These are phyloP conservation scores for Durio zibethinus DNA, from an alignment of 345 rosid species.

Conservation along the genomic window DNA sequence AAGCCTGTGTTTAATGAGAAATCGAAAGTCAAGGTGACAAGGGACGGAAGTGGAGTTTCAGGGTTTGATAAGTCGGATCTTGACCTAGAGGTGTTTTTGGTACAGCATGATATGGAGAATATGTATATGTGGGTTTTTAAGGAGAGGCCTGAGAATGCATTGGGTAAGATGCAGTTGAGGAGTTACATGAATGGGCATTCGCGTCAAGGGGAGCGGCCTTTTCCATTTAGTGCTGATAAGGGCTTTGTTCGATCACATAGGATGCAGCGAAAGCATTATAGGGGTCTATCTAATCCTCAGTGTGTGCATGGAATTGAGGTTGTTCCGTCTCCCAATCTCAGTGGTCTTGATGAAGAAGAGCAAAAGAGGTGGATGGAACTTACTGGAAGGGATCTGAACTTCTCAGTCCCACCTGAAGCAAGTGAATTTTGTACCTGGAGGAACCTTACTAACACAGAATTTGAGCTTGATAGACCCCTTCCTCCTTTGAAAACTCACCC, in stretches of 20 bases:
- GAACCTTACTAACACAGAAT: conserved; percentile 78
- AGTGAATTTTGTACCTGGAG: conserved; percentile 95
- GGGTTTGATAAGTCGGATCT: conserved; percentile 14
- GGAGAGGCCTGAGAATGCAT: conserved; percentile 11
- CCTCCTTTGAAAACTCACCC: conserved; percentile 48
- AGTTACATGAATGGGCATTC: conserved; percentile 83
- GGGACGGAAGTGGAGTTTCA: conserved; percentile 6
- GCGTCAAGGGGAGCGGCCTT: conserved; percentile 91
- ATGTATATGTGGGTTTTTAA: conserved; percentile 13
- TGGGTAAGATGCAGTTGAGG: conserved; percentile 13
- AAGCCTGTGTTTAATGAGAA: conserved; percentile 11
- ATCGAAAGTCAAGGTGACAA: not conserved
- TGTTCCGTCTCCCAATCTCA: conserved; percentile 68
- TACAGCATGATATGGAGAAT: conserved; percentile 14
- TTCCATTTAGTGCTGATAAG: conserved; percentile 86
- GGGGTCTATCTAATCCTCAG: conserved; percentile 95
- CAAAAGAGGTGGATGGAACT: conserved; percentile 88
- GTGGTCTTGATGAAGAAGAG: conserved; percentile 80
- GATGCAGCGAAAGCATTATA: conserved; percentile 97
- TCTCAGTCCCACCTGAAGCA: conserved; percentile 71
- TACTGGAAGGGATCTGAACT: conserved; percentile 81
- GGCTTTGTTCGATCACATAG: conserved; percentile 93
- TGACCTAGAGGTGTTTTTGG: not conserved
- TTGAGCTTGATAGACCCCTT: conserved; percentile 83
- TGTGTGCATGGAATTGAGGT: conserved; percentile 90